Percentiles rank a stretch among this genome's conserved stretches.
Conservation (phyloP, 441 rosid species). For the Populus tomentosa region DNA sequence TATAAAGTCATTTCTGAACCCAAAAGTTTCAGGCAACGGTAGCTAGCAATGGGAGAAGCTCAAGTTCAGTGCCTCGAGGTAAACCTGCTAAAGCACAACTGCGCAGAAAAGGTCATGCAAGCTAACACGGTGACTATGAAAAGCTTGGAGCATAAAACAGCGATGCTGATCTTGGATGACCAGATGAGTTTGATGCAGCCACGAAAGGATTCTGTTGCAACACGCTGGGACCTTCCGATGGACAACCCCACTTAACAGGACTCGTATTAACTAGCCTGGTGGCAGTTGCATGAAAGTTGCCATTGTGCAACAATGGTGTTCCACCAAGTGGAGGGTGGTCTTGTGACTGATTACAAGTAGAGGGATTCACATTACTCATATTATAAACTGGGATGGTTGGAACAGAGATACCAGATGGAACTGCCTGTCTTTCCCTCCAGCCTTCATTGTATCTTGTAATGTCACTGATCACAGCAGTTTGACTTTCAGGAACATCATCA, state of each 20-base stretch:
- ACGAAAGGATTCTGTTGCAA: slow-evolving; percentile 32
- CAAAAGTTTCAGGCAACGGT: slow-evolving; percentile 6
- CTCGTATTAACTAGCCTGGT: slow-evolving; percentile 28
- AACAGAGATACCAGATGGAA: slow-evolving; percentile 27
- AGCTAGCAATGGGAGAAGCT: slow-evolving; percentile 8
- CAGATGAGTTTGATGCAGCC: slow-evolving; percentile 29
- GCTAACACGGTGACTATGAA: slow-evolving; percentile 23
- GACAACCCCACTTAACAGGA: slow-evolving; percentile 37
- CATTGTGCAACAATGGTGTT: slow-evolving; percentile 17
- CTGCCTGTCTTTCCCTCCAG: slow-evolving; percentile 22
- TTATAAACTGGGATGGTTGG: slow-evolving; percentile 21
- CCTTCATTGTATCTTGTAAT: slow-evolving; percentile 21
- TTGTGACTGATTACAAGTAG: slow-evolving; percentile 31
- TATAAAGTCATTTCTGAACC: slow-evolving; percentile 7
- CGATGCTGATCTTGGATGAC: slow-evolving; percentile 26
- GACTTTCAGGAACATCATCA: slow-evolving; percentile 49
- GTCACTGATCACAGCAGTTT: slow-evolving; percentile 13
- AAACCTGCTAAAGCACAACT: slow-evolving; percentile 8
- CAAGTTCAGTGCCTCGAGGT: not conserved
- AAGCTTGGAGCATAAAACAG: slow-evolving; percentile 35
- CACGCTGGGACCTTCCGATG: slow-evolving; percentile 34
- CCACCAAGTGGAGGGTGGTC: slow-evolving; percentile 24
- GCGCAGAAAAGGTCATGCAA: slow-evolving; percentile 8
- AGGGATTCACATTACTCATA: slow-evolving; percentile 14
- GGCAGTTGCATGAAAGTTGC: slow-evolving; percentile 20